Conservation (phyloP, 2,329 filamentous ascomycete species). For the Cladosporium sp. region DNA sequence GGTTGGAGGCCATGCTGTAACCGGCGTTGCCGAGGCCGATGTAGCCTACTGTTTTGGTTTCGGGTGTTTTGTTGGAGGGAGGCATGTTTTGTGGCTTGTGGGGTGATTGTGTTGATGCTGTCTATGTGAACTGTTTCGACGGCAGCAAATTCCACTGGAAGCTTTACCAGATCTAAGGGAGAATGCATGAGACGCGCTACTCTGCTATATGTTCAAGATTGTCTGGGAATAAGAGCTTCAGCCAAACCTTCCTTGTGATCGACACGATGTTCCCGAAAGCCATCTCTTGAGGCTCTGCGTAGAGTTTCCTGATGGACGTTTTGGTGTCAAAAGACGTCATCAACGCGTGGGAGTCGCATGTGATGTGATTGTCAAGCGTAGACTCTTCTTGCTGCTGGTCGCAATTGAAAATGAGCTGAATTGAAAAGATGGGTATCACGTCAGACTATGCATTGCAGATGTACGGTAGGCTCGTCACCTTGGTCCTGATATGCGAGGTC, state of each 20-base stretch:
- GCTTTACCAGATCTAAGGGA: too few relatives aligned
- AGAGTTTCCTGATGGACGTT: too few relatives aligned
- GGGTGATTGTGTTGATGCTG: neutral
- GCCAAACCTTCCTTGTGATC: neutral
- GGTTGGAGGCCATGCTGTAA: conserved; percentile 31
- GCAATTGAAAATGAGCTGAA: too few relatives aligned
- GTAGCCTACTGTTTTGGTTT: conserved; percentile 29
- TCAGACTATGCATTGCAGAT: too few relatives aligned
- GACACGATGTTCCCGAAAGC: neutral
- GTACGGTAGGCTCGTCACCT: too few relatives aligned
- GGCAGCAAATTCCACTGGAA: neutral
- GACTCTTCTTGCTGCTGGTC: too few relatives aligned
- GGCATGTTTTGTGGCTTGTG: neutral
- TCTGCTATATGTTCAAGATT: neutral
- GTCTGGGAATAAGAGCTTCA: neutral
- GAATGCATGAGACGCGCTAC: neutral
- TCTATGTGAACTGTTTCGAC: neutral
- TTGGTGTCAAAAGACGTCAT: neutral
- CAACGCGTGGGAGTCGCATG: too few relatives aligned
- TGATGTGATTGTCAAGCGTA: too few relatives aligned
- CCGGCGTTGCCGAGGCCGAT: conserved; percentile 35
- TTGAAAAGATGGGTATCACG: too few relatives aligned
- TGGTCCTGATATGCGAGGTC: neutral
- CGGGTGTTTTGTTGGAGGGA: conserved; percentile 3
- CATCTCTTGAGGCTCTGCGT: neutral